phyloP scores from a whole-genome alignment of 2,329 filamentous ascomycete genomes.

The Fusarium gaditjirri region DNA sequence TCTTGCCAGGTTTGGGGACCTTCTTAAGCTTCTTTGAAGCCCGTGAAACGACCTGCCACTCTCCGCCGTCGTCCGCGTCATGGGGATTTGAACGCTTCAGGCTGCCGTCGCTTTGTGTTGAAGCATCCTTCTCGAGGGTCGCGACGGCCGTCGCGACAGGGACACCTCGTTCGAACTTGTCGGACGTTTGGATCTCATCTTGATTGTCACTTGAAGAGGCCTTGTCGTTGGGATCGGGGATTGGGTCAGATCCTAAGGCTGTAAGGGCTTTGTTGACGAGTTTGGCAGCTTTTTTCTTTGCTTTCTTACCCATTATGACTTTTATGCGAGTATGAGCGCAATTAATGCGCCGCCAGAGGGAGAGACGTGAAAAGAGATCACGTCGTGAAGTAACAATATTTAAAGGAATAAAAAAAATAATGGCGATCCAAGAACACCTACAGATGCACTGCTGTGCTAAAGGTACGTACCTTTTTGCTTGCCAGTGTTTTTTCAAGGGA shows the following conservation, averaged over 20 bases:
- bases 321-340: conserved; percentile 18
- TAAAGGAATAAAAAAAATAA: conserved; percentile 27
- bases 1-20: conserved; percentile 63
- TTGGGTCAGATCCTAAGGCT: conserved; percentile 26
- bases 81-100: conserved; percentile 63
- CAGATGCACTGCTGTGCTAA: conserved; percentile 4
- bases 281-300: conserved; percentile 29
- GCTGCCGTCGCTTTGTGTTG: conserved; percentile 51
- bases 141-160: conserved; percentile 8
- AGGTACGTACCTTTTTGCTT: conserved; percentile 25
- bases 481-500: not conserved
- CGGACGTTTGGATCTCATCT: conserved; percentile 12
- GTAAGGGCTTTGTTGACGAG: conserved; percentile 32
- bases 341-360: conserved; percentile 15
- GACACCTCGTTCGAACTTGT: conserved; percentile 13
- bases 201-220: conserved; percentile 7
- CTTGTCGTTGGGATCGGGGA: conserved; percentile 11
- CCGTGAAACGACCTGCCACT: conserved; percentile 67
- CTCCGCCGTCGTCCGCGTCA: conserved; percentile 55
- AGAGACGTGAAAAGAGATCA: not conserved
- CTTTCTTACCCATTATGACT: conserved; percentile 42
- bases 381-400: not conserved
- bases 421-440: conserved; percentile 5
- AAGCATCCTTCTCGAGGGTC: conserved; percentile 22
- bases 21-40: conserved; percentile 70